Evolutionary conservation across 192 early-diverging fungal species (phyloP).

Genomic region (Cladochytrium replicatum): DNA sequence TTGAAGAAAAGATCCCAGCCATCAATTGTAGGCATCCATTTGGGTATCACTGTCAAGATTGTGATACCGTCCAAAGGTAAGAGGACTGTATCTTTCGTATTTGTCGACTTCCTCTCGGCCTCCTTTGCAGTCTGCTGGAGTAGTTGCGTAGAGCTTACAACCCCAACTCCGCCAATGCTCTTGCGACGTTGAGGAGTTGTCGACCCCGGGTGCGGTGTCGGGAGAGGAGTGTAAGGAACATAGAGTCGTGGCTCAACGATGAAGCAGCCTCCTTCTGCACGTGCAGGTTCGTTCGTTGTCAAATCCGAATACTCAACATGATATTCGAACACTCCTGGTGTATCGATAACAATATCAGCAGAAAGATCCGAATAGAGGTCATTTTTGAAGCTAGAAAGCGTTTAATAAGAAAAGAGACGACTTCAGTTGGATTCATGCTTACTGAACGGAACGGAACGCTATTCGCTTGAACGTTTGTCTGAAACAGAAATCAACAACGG

Average conservation of each 20-base stretch:
- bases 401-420: slow-evolving; percentile 2
- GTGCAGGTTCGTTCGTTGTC: background rate
- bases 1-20: slow-evolving; percentile 69
- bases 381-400: slow-evolving; percentile 18
- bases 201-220: too few relatives aligned
- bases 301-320: slow-evolving; percentile 53
- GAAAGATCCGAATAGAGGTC: slow-evolving; percentile 49
- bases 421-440: slow-evolving; percentile 1
- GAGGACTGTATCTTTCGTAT: slow-evolving; percentile 12
- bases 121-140: background rate
- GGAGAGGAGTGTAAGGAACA: slow-evolving; percentile 26
- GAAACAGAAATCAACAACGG: slow-evolving; percentile 9
- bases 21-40: slow-evolving; percentile 83
- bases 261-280: slow-evolving; percentile 47
- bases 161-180: background rate
- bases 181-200: too few relatives aligned
- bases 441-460: slow-evolving; percentile 14
- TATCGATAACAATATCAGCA: slow-evolving; percentile 50
- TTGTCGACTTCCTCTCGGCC: slow-evolving; percentile 1
- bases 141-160: background rate
- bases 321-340: slow-evolving; percentile 83
- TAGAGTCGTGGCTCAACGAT: slow-evolving; percentile 80
- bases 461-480: slow-evolving; percentile 32
- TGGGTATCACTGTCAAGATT: slow-evolving; percentile 87
- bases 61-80: slow-evolving; percentile 83